Evolutionary conservation across 805 yeast genomes (phyloP).

Genomic region (Candida sonorensis): DNA sequence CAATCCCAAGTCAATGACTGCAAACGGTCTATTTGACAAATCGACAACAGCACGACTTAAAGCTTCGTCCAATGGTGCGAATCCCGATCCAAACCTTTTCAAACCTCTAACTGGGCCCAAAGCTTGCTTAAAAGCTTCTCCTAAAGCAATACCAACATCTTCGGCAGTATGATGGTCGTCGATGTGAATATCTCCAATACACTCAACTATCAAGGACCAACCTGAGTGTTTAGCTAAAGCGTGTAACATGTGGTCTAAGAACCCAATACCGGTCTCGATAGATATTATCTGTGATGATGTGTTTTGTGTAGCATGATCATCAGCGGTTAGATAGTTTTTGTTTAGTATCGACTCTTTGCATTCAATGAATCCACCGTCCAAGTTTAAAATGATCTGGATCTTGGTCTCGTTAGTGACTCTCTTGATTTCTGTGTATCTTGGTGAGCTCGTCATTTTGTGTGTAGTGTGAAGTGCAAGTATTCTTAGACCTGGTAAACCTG

Average conservation of each 20-base stretch:
- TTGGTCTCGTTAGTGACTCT: slow-evolving; percentile 91
- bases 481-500: no score
- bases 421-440: slow-evolving; percentile 39
- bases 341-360: slow-evolving; percentile 53
- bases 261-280: slow-evolving; percentile 90
- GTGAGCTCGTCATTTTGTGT: slow-evolving; percentile 5
- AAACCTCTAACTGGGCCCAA: slow-evolving; percentile 86
- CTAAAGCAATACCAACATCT: slow-evolving; percentile 90
- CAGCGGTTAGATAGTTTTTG: slow-evolving; percentile 13
- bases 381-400: slow-evolving; percentile 74
- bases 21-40: slow-evolving; percentile 86
- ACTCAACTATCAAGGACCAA: slow-evolving; percentile 85
- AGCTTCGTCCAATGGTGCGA: slow-evolving; percentile 96
- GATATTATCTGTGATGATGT: slow-evolving; percentile 68
- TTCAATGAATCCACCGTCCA: slow-evolving; percentile 79
- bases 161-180: slow-evolving; percentile 98
- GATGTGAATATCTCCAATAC: slow-evolving; percentile 90
- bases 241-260: slow-evolving; percentile 94
- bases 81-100: slow-evolving; percentile 86
- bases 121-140: slow-evolving; percentile 83
- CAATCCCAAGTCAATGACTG: slow-evolving; percentile 83
- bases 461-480: no score
- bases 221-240: slow-evolving; percentile 97
- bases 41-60: slow-evolving; percentile 94
- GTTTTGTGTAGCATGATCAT: slow-evolving; percentile 50